These are phyloP conservation scores for Penicillium freii DNA, from an alignment of 2,329 filamentous ascomycete species.

Conservation along the genomic window DNA sequence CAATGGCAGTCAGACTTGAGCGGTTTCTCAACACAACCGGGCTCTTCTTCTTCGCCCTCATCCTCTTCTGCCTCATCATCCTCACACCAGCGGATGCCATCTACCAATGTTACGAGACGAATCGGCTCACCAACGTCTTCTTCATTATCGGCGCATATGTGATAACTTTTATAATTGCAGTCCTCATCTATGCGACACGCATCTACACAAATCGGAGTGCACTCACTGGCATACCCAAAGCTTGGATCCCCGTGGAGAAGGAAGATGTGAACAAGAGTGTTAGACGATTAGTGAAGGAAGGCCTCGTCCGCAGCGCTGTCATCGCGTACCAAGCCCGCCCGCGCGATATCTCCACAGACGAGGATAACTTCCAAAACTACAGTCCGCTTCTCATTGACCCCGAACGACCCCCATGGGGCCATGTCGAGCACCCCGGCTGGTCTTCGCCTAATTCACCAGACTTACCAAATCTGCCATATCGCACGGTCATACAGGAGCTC, in stretches of 20 bases:
- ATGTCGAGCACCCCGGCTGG: slow-evolving; percentile 87
- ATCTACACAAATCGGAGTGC: slow-evolving; percentile 81
- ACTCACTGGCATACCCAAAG: slow-evolving; percentile 78
- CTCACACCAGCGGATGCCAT: slow-evolving; percentile 79
- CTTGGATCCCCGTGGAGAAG: slow-evolving; percentile 81
- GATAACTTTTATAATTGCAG: slow-evolving; percentile 66
- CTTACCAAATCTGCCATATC: slow-evolving; percentile 78
- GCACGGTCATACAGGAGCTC: slow-evolving; percentile 75
- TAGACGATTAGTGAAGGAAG: slow-evolving; percentile 69
- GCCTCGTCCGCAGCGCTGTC: slow-evolving; percentile 72
- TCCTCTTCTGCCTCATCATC: slow-evolving; percentile 71
- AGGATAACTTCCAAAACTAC: slow-evolving; percentile 28
- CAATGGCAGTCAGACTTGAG: slow-evolving; percentile 54
- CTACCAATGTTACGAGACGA: slow-evolving; percentile 67
- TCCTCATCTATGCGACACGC: slow-evolving; percentile 77
- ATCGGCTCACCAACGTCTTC: slow-evolving; percentile 76
- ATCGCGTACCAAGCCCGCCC: slow-evolving; percentile 78
- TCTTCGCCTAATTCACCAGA: slow-evolving; percentile 73
- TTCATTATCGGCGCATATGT: slow-evolving; percentile 75
- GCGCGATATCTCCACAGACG: slow-evolving; percentile 54
- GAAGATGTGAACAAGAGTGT: slow-evolving; percentile 76
- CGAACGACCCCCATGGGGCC: slow-evolving; percentile 67
- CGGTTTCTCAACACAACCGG: slow-evolving; percentile 76
- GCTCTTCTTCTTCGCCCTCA: slow-evolving; percentile 72
- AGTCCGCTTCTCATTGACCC: slow-evolving; percentile 35